Base-by-base conservation (phyloP, 257 asterid species). In the Nicotiana attenuata region DNA sequence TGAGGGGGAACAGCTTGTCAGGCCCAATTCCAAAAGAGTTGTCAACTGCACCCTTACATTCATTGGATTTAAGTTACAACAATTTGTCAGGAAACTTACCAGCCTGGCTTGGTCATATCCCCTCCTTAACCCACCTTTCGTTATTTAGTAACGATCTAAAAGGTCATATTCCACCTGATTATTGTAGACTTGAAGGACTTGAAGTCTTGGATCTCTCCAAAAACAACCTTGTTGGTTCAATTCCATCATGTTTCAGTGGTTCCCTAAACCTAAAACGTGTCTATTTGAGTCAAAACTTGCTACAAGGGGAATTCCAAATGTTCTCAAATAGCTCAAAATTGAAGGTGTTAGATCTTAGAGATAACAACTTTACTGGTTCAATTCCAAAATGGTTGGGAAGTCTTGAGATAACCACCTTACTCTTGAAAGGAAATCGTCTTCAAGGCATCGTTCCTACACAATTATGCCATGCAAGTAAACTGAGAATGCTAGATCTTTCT, bases 171-270 rank as follows among this genome's bases (percentile, higher is more conserved):
- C 81, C 81, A 3, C 64, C 35, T 20, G 84, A 82, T 19, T 68
- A 24, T 7, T 71, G 81, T 28, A 82, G 26, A 2, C 84, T 82
- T 2, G 10, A 45, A 6, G 31, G 24, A 45, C 76, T 82, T 41
- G 3, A 22, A 29, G 41, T 82, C 16, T 41, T 73, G 45, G 55
- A 19, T 63, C 56, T 82, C 53, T 82, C 84, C 19, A 4, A 38
- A 33, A 82, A 73, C 76, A 59, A 41, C 9, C 41, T 82, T 52
- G 10, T 3, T 69, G 65, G 84, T 2, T 20, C 5, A 8, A 38
- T 82, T 26, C 84, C 84, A 60, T 71, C 84, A 35, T 73, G 81
- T 31, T 60, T 82, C 73, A 82, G 45, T 63, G n/a, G 19, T 20
- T 57, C 17, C 20, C 6, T 1, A 0, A 6, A 24, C 19, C 24